Evolutionary conservation across 108 stramenopile species (phyloP), one percentile per base, ranked within the genome.

Genomic region (Pseudonitzschia multiseries): DNA sequence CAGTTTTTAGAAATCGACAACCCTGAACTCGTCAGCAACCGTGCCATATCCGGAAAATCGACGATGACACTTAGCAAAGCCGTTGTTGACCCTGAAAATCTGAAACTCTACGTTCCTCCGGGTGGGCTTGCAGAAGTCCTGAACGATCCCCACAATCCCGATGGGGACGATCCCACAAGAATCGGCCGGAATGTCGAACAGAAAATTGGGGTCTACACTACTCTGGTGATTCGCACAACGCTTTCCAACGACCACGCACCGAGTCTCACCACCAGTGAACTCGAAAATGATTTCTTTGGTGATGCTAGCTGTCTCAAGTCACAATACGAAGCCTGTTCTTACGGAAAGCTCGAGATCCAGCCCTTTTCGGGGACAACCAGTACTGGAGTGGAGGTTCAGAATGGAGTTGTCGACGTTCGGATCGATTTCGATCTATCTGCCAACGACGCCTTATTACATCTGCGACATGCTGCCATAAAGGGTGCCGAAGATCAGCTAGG

Each of bases 161-260:
- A 6, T 36, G 36, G 36, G 36, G 36, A 36, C 36, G 36, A 36
- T 6, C 4, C 36, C 36, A 36, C 36, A 6, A 32, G 3, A 4
- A 20, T 29, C 28, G 24, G 3, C 18, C 1, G 17, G 59, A 60
- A 29, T 24, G 6, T 15, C 2, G 21, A 2, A 24, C 2, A 15
- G 8, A 60, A 15, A 2, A 9, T 60, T 24, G 28, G 59, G 21
- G 24, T 24, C 59, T 60, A n/a, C 20, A 60, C 2, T 24, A 71
- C 83, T 40, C 52, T 87, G 24, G 81, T 72, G 27, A 71, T 87
- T 29, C 71, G 83, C 17, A 72, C 80, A n/a, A 68, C 56, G 54
- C 31, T 3, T 3, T 72, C 78, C 5, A 41, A 61, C 22, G 74
- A 72, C 54, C 48, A 18, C 43, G 31, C 65, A 46, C 78, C 78